Conservation (phyloP, 306 rosid genomes). For the Ormosia semicastrata region DNA sequence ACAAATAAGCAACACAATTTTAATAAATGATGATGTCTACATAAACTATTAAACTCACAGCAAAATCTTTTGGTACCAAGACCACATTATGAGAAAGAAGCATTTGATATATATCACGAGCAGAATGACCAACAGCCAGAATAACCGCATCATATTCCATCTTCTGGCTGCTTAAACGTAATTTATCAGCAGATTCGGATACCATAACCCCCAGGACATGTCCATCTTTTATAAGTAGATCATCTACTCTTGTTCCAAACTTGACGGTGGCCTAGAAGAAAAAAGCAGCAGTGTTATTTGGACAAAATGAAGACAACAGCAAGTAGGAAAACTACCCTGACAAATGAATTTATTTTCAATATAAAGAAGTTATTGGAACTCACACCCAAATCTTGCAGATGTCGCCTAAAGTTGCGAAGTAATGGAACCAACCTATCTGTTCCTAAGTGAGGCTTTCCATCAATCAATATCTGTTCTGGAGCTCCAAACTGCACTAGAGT, state of each 20-base stretch:
- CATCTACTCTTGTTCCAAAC: conserved; percentile 91
- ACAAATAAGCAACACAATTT: not conserved
- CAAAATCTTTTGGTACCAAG: conserved; percentile 80
- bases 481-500: conserved; percentile 93
- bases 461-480: conserved; percentile 73
- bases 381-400: conserved; percentile 82
- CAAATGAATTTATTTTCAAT: conserved; percentile 16
- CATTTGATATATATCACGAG: conserved; percentile 83
- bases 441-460: conserved; percentile 96
- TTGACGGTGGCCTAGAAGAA: conserved; percentile 71
- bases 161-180: conserved; percentile 53
- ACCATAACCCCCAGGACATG: conserved; percentile 62
- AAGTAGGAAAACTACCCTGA: conserved; percentile 14
- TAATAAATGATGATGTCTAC: conserved; percentile 1
- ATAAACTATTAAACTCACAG: conserved; percentile 59
- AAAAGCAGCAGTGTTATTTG: conserved; percentile 14
- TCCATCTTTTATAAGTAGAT: conserved; percentile 64
- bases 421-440: conserved; percentile 93
- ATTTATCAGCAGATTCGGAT: conserved; percentile 69
- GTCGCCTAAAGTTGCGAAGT: conserved; percentile 86
- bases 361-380: conserved; percentile 41
- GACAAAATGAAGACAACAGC: conserved; percentile 20
- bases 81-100: conserved; percentile 78
- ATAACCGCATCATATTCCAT: conserved; percentile 74
- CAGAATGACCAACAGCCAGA: conserved; percentile 98